Percentiles rank a stretch among this genome's conserved stretches.
These are phyloP conservation scores for Hypoxylon sp. DNA, from an alignment of 2,329 filamentous ascomycete genomes.

Conservation along the genomic window DNA sequence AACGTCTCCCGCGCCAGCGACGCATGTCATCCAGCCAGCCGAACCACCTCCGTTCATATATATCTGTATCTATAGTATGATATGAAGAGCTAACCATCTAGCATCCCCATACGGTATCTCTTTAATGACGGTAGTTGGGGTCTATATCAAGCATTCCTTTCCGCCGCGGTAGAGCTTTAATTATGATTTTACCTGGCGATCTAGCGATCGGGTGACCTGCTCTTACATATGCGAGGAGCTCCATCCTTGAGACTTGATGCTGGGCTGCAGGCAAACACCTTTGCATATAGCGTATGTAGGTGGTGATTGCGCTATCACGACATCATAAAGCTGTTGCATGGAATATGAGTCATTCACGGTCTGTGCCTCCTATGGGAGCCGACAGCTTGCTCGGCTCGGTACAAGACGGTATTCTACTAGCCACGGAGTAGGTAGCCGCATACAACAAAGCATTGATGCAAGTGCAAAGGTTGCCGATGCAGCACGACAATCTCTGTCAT, in stretches of 20 bases:
- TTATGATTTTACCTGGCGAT: constrained; percentile 15
- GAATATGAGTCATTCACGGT: constrained; percentile 31
- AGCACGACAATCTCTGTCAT: constrained; percentile 38
- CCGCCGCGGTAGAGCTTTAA: constrained; percentile 20
- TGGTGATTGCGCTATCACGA: constrained; percentile 23
- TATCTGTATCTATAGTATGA: constrained; percentile 15
- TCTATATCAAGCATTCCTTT: not conserved
- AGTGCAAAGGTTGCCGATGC: constrained; percentile 50
- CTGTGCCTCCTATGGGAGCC: constrained; percentile 17
- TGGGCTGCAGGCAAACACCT: not conserved
- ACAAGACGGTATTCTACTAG: constrained; percentile 26
- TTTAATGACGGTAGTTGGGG: constrained; percentile 16
- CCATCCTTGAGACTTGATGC: constrained; percentile 10
- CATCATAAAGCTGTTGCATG: constrained; percentile 31
- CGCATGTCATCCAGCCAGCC: constrained; percentile 37
- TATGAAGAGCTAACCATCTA: constrained; percentile 16
- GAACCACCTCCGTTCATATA: constrained; percentile 27
- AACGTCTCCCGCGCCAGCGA: constrained; percentile 34
- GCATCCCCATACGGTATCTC: constrained; percentile 15
- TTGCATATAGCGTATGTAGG: constrained; percentile 9
- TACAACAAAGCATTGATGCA: constrained; percentile 56
- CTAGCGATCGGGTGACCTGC: constrained; percentile 5
- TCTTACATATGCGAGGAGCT: constrained; percentile 10
- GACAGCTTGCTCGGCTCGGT: constrained; percentile 28
- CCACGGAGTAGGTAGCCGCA: constrained; percentile 45